These are phyloP conservation scores for Blastocystis sp. DNA, from an alignment of 352 stramenopile species.

Conservation along the genomic window DNA sequence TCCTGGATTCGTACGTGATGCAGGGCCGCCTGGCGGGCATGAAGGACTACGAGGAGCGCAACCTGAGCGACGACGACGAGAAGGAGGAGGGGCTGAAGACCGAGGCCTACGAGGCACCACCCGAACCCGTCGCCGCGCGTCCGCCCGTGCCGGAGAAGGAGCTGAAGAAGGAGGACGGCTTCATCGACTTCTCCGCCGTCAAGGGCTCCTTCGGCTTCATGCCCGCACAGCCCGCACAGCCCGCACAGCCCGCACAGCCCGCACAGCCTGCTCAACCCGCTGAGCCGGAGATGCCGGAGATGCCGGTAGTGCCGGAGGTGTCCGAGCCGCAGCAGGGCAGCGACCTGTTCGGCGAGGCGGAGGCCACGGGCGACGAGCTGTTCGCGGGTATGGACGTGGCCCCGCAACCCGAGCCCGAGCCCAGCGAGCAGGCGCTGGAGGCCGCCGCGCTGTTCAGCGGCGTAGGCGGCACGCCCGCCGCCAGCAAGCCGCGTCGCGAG, in stretches of 20 bases:
- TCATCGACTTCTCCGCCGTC: slow-evolving; percentile 51
- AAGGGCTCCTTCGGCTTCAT: slow-evolving; percentile 43
- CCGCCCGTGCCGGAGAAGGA: neutral
- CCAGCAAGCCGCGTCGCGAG: neutral
- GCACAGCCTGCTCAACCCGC: too few species aligned
- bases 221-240: neutral
- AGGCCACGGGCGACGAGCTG: slow-evolving; percentile 9
- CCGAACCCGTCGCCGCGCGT: neutral
- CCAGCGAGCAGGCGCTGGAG: neutral
- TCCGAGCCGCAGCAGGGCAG: neutral
- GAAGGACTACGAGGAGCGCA: slow-evolving; percentile 53
- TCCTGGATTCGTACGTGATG: slow-evolving; percentile 63
- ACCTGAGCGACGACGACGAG: slow-evolving; percentile 58
- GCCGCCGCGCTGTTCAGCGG: slow-evolving; percentile 50
- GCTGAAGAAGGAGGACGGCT: slow-evolving; percentile 18
- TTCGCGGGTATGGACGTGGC: slow-evolving; percentile 24
- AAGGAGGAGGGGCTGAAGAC: slow-evolving; percentile 59
- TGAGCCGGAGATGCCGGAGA: neutral
- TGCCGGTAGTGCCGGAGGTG: neutral
- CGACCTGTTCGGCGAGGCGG: slow-evolving; percentile 1
- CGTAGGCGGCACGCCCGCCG: neutral
- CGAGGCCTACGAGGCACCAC: slow-evolving; percentile 58
- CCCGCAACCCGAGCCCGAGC: neutral
- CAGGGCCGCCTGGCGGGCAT: slow-evolving; percentile 34
- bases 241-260: neutral